Evolutionary conservation across 225 moss, liverwort and hornwort species (phyloP), one percentile per base, ranked within the genome.

Genomic region (Straminergon stramineum): DNA sequence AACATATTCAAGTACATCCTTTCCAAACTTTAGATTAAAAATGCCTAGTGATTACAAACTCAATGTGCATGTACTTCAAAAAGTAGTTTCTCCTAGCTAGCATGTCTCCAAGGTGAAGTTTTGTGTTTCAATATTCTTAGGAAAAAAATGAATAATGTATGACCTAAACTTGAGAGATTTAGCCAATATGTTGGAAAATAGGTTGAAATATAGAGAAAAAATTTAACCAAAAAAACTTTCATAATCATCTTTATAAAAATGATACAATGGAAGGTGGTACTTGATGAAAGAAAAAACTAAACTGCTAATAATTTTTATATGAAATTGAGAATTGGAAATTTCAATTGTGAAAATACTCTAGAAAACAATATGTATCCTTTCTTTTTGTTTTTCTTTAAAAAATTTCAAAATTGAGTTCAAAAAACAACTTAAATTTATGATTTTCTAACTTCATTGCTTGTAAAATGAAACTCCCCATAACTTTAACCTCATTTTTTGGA

Each of bases 31-130:
- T 13, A 23, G 4, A 23, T n/a, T n/a, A 69, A 39, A 12, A 39
- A 23, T 69, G 4, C 20, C 69, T 7, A 69, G 2, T 3, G 1
- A n/a, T n/a, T n/a, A 23, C 7, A 69, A 69, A 13, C 39, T n/a
- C 22, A 69, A n/a, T 23, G 13, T 23, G n/a, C 4, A 4, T 22
- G 12, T 22, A n/a, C 13, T 69, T n/a, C n/a, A 69, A 37, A 68
- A 37, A n/a, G 3, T 21, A 23, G 10, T 8, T n/a, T 65, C 20
- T 35, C 22, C 5, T 20, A 66, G 5, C 19, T n/a, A 69, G 23
- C 13, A 0, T 23, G 0, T 69, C 23, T 4, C 0, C 4, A 0
- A 23, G 0, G 7, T n/a, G 13, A 69, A 69, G n/a, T 23, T n/a
- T 69, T n/a, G 39, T 14, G 23, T 24, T 39, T 23, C 24, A 14